Evolutionary conservation across 164 flowering plant genomes (phyloP).

Genomic region (Litsea cubeba): DNA sequence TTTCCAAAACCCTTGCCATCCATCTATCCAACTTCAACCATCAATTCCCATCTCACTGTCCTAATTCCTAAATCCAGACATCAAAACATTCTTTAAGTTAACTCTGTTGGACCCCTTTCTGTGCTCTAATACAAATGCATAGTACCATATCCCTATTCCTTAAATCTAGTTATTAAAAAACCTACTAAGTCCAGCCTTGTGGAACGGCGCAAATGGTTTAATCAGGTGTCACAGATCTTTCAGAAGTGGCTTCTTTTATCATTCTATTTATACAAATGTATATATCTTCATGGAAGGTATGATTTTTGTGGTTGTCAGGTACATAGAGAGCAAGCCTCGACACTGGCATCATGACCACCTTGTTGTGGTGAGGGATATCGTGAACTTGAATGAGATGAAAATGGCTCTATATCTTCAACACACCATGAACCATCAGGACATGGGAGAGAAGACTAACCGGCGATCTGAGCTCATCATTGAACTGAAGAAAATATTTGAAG

Average conservation of each 20-base stretch:
- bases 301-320: slow-evolving; percentile 29
- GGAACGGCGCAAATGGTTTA: background rate
- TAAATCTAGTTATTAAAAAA: background rate
- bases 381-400: slow-evolving; percentile 66
- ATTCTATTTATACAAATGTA: background rate
- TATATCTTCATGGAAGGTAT: background rate
- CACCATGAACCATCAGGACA: slow-evolving; percentile 76
- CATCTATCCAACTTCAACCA: no score
- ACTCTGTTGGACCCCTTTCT: no score
- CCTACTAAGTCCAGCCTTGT: background rate
- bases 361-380: slow-evolving; percentile 63
- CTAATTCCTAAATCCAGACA: no score
- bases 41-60: no score
- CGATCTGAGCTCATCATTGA: slow-evolving; percentile 61
- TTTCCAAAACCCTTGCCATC: no score
- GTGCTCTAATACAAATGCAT: no score
- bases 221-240: background rate
- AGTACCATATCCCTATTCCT: no score
- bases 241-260: background rate
- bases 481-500: slow-evolving; percentile 71
- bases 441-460: slow-evolving; percentile 49
- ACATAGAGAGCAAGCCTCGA: slow-evolving; percentile 71
- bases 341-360: slow-evolving; percentile 62
- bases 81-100: no score
- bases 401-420: slow-evolving; percentile 64